Evolutionary conservation across 139 green algal species (phyloP).

Genomic region (Chara braunii): DNA sequence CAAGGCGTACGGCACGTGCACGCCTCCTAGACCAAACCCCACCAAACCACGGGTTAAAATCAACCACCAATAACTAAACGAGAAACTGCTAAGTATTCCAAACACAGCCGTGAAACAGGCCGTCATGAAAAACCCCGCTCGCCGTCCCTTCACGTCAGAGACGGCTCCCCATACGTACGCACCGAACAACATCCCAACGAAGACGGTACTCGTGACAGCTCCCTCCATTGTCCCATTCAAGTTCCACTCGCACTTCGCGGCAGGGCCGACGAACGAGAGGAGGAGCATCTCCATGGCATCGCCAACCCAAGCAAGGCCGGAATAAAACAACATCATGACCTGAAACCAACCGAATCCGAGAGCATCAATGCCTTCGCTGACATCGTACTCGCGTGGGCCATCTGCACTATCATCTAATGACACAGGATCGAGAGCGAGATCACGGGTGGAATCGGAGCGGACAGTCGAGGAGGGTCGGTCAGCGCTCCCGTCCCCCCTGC

Average conservation of each 20-base stretch:
- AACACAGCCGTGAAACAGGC: constrained; percentile 25
- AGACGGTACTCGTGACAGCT: constrained; percentile 54
- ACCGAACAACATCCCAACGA: constrained; percentile 58
- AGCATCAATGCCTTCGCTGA: constrained; percentile 36
- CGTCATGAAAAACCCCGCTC: constrained; percentile 24
- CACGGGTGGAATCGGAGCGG: not conserved
- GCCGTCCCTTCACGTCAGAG: constrained; percentile 47
- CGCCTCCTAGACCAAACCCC: constrained; percentile 31
- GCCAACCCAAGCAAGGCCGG: constrained; percentile 61
- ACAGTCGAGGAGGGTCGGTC: not conserved
- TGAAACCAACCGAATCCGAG: constrained; percentile 63
- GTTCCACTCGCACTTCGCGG: constrained; percentile 55
- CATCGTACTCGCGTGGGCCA: constrained; percentile 18
- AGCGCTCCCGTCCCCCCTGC: not conserved
- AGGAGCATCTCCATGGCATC: constrained; percentile 84
- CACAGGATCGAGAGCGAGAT: not conserved
- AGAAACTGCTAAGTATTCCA: constrained; percentile 31
- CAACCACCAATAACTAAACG: constrained; percentile 38
- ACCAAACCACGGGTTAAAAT: constrained; percentile 32
- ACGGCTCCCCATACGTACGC: constrained; percentile 58
- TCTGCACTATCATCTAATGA: not conserved
- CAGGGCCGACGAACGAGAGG: constrained; percentile 66
- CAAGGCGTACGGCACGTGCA: no score
- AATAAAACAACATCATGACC: constrained; percentile 53
- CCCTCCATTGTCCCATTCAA: constrained; percentile 48